phyloP scores from a whole-genome alignment of 2,329 filamentous ascomycete species.

The Xylariomycetidae sp. region DNA sequence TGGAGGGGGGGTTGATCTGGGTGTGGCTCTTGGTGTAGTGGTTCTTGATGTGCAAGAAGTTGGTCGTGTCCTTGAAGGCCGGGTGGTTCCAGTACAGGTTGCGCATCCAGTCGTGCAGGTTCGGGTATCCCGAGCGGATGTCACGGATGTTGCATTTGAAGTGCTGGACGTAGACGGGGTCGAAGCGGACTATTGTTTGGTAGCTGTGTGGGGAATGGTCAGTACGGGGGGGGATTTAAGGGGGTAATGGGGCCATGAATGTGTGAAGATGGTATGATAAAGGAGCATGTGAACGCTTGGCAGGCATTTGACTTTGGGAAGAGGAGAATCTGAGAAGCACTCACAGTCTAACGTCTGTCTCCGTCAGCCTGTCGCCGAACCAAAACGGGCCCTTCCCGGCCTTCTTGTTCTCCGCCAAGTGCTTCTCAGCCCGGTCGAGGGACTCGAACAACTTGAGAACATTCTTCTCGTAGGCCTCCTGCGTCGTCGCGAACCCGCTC shows the following conservation, averaged over 20 bases:
- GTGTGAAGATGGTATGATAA: neutral
- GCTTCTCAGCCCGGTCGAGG: conserved; percentile 70
- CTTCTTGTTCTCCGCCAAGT: conserved; percentile 42
- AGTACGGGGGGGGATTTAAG: neutral
- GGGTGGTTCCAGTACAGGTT: conserved; percentile 78
- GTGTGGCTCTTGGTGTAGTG: conserved; percentile 59
- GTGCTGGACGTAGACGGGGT: conserved; percentile 77
- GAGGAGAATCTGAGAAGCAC: conserved; percentile 16
- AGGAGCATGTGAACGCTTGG: neutral
- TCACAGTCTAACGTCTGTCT: conserved; percentile 72
- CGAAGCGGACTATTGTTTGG: conserved; percentile 28
- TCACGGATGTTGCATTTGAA: conserved; percentile 85
- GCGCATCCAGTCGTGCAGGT: conserved; percentile 75
- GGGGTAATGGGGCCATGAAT: neutral
- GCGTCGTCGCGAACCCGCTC: conserved; percentile 78
- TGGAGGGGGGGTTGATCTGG: conserved; percentile 64
- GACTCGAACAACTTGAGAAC: conserved; percentile 67
- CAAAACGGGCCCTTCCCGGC: conserved; percentile 66
- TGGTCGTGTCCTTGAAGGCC: conserved; percentile 76
- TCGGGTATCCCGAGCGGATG: conserved; percentile 78
- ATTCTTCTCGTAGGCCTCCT: conserved; percentile 76
- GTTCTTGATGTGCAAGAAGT: conserved; percentile 94
- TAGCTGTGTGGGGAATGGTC: conserved; percentile 12
- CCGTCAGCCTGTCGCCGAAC: conserved; percentile 71
- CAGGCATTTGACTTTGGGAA: neutral